A percentile compares a stretch with the other conserved stretches of the same genome.
Conservation (phyloP, 2,329 filamentous ascomycete genomes). For the Paecilomyces fulvus region DNA sequence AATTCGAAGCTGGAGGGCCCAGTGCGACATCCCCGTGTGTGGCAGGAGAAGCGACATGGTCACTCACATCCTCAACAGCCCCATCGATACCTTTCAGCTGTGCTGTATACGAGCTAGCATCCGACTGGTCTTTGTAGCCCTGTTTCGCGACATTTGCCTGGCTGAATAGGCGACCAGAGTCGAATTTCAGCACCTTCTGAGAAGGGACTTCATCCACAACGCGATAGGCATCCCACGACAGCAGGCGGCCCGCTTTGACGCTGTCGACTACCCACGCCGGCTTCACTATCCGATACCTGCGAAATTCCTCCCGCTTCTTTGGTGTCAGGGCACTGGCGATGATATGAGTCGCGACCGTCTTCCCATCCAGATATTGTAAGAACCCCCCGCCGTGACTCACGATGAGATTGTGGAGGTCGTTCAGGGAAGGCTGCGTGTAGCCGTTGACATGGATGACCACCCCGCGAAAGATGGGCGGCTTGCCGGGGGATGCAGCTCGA, state of each 20-base stretch:
- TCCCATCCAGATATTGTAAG: slow-evolving; percentile 87
- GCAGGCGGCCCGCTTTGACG: slow-evolving; percentile 65
- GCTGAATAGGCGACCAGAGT: slow-evolving; percentile 56
- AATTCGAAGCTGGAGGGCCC: slow-evolving; percentile 4
- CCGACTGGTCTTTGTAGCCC: slow-evolving; percentile 73
- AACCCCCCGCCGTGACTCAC: slow-evolving; percentile 93
- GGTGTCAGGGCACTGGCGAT: slow-evolving; percentile 84
- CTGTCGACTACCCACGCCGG: slow-evolving; percentile 93
- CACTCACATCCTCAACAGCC: slow-evolving; percentile 17
- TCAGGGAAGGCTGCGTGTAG: slow-evolving; percentile 89
- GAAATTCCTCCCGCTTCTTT: slow-evolving; percentile 86
- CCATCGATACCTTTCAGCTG: slow-evolving; percentile 48
- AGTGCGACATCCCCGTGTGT: neutral
- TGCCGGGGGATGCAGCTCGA: slow-evolving; percentile 58
- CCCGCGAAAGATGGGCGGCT: slow-evolving; percentile 80
- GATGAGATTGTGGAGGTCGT: slow-evolving; percentile 77
- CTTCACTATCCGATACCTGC: slow-evolving; percentile 82
- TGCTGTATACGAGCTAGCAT: slow-evolving; percentile 71
- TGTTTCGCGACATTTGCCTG: slow-evolving; percentile 52
- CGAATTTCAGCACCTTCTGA: slow-evolving; percentile 67
- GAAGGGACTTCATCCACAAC: slow-evolving; percentile 75
- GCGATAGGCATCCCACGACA: slow-evolving; percentile 80
- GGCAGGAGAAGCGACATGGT: slow-evolving; percentile 17
- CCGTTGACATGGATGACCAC: slow-evolving; percentile 89
- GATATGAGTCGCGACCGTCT: slow-evolving; percentile 92